These are phyloP conservation scores for Hypoxylon lienhwacheense DNA, from an alignment of 495 filamentous ascomycete genomes.

Conservation along the genomic window DNA sequence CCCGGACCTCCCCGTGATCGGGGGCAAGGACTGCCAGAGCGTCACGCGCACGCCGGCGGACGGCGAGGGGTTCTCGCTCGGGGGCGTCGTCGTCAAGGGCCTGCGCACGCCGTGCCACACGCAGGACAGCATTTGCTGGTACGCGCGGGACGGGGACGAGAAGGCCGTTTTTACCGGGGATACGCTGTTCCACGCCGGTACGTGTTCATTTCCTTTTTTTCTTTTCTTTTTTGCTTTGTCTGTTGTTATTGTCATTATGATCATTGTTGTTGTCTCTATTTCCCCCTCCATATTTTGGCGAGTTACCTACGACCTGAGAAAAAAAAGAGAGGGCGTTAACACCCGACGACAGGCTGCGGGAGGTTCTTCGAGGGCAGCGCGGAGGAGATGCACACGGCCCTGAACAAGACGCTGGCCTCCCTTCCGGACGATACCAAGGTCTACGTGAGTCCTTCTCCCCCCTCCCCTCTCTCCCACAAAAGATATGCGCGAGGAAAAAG, in stretches of 20 bases:
- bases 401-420: slow-evolving; percentile 80
- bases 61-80: slow-evolving; percentile 78
- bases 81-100: slow-evolving; percentile 83
- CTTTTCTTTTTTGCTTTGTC: no score
- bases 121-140: slow-evolving; percentile 94
- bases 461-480: neutral
- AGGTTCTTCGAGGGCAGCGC: slow-evolving; percentile 94
- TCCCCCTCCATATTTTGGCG: no score
- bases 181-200: slow-evolving; percentile 91
- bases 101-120: slow-evolving; percentile 97
- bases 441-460: slow-evolving; percentile 61
- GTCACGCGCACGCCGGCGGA: slow-evolving; percentile 76
- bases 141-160: slow-evolving; percentile 77
- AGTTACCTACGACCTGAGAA: no score
- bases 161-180: slow-evolving; percentile 93
- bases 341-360: slow-evolving; percentile 74
- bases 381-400: slow-evolving; percentile 85
- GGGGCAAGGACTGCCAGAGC: slow-evolving; percentile 80
- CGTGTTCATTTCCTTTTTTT: slow-evolving; percentile 12
- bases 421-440: slow-evolving; percentile 92
- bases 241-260: no score
- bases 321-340: no score
- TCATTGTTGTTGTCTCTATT: no score
- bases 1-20: slow-evolving; percentile 69
- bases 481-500: neutral